These are phyloP conservation scores for Aspergillus ibericus DNA, from an alignment of 2,329 filamentous ascomycete genomes.

Conservation along the genomic window DNA sequence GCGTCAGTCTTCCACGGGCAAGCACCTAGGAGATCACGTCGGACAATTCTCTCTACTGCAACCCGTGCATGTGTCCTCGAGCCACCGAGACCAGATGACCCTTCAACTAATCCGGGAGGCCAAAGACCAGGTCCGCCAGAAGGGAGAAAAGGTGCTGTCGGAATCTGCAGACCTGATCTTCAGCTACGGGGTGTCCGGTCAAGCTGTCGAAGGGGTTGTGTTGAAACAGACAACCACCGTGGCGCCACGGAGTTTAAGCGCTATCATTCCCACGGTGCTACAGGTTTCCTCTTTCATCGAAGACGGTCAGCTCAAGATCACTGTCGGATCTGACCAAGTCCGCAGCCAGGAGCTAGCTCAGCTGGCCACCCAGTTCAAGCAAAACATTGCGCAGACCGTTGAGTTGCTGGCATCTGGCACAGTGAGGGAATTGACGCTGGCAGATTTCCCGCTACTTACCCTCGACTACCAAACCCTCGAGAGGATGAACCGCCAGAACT, in stretches of 20 bases:
- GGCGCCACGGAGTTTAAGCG: background rate
- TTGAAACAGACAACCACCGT: background rate
- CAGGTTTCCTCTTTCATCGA: background rate
- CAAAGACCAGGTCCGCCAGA: background rate
- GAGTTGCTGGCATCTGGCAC: background rate
- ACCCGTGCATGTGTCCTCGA: background rate
- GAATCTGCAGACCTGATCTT: background rate
- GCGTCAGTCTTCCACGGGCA: background rate
- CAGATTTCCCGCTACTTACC: background rate
- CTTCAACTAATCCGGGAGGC: background rate
- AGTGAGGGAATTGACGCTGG: background rate
- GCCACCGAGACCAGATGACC: background rate
- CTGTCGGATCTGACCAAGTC: background rate
- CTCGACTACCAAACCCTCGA: background rate
- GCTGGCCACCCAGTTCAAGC: background rate
- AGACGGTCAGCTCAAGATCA: background rate
- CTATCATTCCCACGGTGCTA: background rate
- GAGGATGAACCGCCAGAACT: background rate
- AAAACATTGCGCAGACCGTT: background rate
- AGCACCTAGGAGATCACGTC: background rate
- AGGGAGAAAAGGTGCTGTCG: too few relatives aligned
- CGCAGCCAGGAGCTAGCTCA: background rate
- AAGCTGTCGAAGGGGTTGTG: background rate
- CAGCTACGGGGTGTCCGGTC: background rate
- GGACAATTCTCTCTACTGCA: background rate